These are phyloP conservation scores for Exophiala phaeomuriformis DNA, from an alignment of 2,329 filamentous ascomycete species.

Conservation along the genomic window DNA sequence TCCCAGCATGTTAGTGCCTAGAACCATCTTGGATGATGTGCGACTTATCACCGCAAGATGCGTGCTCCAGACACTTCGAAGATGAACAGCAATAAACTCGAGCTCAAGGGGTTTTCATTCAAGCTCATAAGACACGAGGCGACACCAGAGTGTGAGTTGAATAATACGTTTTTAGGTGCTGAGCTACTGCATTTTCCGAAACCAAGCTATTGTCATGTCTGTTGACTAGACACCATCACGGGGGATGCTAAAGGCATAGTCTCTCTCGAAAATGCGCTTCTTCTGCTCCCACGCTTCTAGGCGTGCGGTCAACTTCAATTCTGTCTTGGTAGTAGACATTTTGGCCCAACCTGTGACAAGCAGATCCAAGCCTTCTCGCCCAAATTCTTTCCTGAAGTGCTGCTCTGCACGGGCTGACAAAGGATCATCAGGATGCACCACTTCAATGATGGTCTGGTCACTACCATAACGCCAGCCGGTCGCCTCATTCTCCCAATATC, in stretches of 20 bases:
- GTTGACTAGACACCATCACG: conserved; percentile 5
- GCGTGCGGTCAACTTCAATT: conserved; percentile 7
- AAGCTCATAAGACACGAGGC: too few species aligned
- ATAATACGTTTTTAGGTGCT: too few species aligned
- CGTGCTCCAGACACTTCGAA: too few species aligned
- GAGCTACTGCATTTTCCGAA: too few species aligned
- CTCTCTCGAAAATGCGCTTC: conserved; percentile 3
- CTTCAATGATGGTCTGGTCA: conserved; percentile 8
- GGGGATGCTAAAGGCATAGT: conserved; percentile 5
- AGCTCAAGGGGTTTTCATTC: too few species aligned
- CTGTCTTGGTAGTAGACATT: conserved; percentile 6
- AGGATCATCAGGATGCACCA: conserved; percentile 10
- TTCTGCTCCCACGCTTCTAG: conserved; percentile 10
- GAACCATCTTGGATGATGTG: too few species aligned
- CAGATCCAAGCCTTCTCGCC: conserved; percentile 6
- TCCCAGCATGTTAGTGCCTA: too few species aligned
- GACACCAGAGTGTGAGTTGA: too few species aligned
- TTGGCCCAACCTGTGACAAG: conserved; percentile 6
- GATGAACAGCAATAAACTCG: too few species aligned
- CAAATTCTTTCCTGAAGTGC: conserved; percentile 10
- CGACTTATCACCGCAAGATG: too few species aligned
- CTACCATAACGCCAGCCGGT: conserved; percentile 12
- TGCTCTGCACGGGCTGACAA: conserved; percentile 9
- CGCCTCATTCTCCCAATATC: conserved; percentile 1
- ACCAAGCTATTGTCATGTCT: too few species aligned